These are phyloP conservation scores for Penstemon newberryi DNA, from an alignment of 257 asterid genomes.

Conservation along the genomic window DNA sequence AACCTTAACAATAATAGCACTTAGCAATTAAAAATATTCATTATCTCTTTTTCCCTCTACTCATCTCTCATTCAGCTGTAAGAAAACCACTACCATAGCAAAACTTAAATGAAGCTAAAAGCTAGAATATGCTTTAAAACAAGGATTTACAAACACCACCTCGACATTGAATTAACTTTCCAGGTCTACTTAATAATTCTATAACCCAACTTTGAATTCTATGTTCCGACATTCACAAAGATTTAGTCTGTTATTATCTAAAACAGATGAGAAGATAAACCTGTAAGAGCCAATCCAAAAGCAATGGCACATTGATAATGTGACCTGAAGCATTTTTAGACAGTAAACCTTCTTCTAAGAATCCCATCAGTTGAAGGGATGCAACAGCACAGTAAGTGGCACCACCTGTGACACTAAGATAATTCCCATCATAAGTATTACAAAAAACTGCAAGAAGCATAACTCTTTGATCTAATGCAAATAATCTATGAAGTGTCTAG, in stretches of 20 bases:
- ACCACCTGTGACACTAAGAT: slow-evolving; percentile 93
- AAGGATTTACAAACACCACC: no score
- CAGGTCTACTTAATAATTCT: slow-evolving; percentile 13
- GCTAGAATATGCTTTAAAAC: no score
- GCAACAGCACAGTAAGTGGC: slow-evolving; percentile 99
- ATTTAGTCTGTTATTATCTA: not conserved
- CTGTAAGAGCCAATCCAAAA: slow-evolving; percentile 90
- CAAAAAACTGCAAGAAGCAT: slow-evolving; percentile 31
- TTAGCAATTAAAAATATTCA: no score
- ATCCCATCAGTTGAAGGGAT: slow-evolving; percentile 92
- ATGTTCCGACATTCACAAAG: slow-evolving; percentile 15
- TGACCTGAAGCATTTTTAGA: slow-evolving; percentile 43
- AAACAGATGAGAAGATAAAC: slow-evolving; percentile 39
- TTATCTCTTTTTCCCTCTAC: no score
- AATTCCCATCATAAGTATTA: slow-evolving; percentile 54
- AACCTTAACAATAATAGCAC: no score
- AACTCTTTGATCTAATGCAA: slow-evolving; percentile 17
- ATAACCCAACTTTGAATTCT: slow-evolving; percentile 3
- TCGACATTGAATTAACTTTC: not conserved
- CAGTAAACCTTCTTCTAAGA: slow-evolving; percentile 59
- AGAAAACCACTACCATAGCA: no score
- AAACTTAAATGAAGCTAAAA: no score
- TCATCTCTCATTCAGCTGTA: no score
- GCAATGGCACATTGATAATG: slow-evolving; percentile 61
- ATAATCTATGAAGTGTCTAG: not conserved